phyloP scores from a whole-genome alignment of 768 basidiomycete genomes.

The Rubroboletus satanas region DNA sequence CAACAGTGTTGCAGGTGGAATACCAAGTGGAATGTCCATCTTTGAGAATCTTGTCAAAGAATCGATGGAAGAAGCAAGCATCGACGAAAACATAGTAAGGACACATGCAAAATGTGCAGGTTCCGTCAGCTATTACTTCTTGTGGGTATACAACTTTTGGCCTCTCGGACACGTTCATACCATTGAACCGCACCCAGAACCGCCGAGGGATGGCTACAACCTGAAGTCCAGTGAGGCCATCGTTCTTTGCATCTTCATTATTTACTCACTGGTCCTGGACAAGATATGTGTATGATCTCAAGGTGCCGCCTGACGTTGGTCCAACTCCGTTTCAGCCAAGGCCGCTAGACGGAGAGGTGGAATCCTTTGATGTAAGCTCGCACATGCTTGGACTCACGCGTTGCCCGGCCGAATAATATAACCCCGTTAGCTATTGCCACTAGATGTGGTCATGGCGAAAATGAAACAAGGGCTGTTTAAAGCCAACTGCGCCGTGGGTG shows the following conservation, averaged over 20 bases:
- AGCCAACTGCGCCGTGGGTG: slow-evolving; percentile 85
- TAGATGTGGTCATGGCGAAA: slow-evolving; percentile 57
- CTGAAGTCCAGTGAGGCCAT: slow-evolving; percentile 70
- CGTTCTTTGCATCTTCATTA: background rate
- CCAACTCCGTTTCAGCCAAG: slow-evolving; percentile 54
- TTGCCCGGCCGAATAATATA: background rate
- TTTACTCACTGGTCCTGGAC: background rate
- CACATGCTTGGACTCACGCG: background rate
- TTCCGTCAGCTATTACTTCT: slow-evolving; percentile 77
- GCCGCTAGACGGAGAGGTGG: slow-evolving; percentile 91
- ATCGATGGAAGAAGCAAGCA: slow-evolving; percentile 88
- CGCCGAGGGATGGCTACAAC: slow-evolving; percentile 62
- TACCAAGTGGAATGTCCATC: slow-evolving; percentile 69
- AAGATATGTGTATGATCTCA: slow-evolving; percentile 84
- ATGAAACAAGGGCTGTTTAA: slow-evolving; percentile 81
- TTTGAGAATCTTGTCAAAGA: slow-evolving; percentile 85
- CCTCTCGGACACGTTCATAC: background rate
- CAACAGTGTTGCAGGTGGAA: slow-evolving; percentile 91
- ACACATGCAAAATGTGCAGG: slow-evolving; percentile 59
- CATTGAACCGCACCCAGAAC: slow-evolving; percentile 17
- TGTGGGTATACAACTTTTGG: slow-evolving; percentile 35
- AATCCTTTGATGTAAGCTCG: slow-evolving; percentile 74
- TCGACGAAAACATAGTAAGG: slow-evolving; percentile 61
- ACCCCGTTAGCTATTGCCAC: slow-evolving; percentile 53
- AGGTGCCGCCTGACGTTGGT: slow-evolving; percentile 52